Percentiles rank a stretch among this genome's conserved stretches.
phyloP scores from a whole-genome alignment of 495 filamentous ascomycete genomes.

The Aspergillus wentii region DNA sequence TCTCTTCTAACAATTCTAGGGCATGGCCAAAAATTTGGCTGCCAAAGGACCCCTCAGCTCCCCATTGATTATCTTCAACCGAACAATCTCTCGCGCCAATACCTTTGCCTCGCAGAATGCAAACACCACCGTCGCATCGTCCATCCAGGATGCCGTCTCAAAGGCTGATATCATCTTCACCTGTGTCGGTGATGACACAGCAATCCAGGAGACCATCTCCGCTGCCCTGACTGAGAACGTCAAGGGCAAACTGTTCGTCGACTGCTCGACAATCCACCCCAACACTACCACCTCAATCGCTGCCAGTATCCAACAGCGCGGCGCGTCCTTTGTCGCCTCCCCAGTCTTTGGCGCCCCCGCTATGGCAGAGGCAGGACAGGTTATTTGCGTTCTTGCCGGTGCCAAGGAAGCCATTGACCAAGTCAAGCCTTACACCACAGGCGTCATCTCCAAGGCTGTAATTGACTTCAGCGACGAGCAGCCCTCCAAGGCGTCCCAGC shows the following conservation, averaged over 20 bases:
- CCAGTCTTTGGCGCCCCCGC: no score
- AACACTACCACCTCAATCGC: no score
- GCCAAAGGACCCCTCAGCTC: slow-evolving; percentile 58
- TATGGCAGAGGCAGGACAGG: no score
- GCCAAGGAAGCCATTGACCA: no score
- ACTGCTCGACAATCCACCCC: no score
- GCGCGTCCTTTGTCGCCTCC: no score
- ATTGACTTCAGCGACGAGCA: neutral
- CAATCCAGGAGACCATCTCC: slow-evolving; percentile 45
- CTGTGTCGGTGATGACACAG: slow-evolving; percentile 63
- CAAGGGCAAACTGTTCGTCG: no score
- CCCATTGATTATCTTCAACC: slow-evolving; percentile 67
- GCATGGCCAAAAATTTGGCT: slow-evolving; percentile 70
- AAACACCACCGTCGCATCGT: slow-evolving; percentile 47
- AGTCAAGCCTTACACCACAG: no score
- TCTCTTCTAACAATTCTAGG: slow-evolving; percentile 33
- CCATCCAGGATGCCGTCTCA: slow-evolving; percentile 52
- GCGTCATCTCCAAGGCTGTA: no score
- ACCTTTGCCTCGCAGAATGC: slow-evolving; percentile 43
- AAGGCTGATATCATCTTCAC: slow-evolving; percentile 69
- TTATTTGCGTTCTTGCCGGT: no score
- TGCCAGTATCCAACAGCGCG: no score
- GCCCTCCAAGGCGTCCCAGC: slow-evolving; percentile 6
- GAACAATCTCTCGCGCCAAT: slow-evolving; percentile 47
- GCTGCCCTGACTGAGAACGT: no score